Evolutionary conservation across 257 asterid species (phyloP), one percentile per base, ranked within the genome.

Genomic region (Solanum paucissectum): DNA sequence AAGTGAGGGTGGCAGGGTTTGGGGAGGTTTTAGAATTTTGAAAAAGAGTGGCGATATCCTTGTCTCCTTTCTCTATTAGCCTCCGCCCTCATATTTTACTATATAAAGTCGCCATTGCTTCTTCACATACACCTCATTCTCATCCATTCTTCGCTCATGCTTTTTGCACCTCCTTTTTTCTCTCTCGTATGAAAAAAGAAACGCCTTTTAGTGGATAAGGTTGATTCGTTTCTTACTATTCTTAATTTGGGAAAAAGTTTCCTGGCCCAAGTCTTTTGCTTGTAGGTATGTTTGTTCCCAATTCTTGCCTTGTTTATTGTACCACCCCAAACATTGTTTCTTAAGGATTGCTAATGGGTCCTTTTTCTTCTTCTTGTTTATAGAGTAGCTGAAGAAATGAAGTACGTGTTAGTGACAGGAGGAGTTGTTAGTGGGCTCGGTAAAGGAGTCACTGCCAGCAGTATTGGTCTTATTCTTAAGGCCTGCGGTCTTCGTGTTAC

Each of bases 361-460:
- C n/a, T 42, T 77, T 42, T 44, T 42, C 42, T 77, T 14, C 9
- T 40, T 76, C 7, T 40, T 76, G 12, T 76, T 9, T 71, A 16
- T 33, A 71, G 37, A 71, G 25, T 75, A 75, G 12, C n/a, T 76
- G 40, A 84, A 37, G 84, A 88, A 89, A 94, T 94, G 98, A 94
- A 94, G 92, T 94, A 93, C 88, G 95, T 94, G 64, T 88, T 94
- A 91, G 98, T 94, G 49, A 93, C 96, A 7, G 98, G 98, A 68
- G 98, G 98, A 83, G 96, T 94, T 62, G 96, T 94, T 6, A 94
- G 98, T 84, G 98, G 98, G 40, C 94, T 94, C 29, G 98, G 98
- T 16, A 94, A 94, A 90, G 98, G 98, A 83, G 98, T 94, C 81
- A 94, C 98, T 34, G 98, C 98, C 60, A 94, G 96, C 91, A 94